These are phyloP conservation scores for Boletus edulis DNA, from an alignment of 768 basidiomycete genomes.

Conservation along the genomic window DNA sequence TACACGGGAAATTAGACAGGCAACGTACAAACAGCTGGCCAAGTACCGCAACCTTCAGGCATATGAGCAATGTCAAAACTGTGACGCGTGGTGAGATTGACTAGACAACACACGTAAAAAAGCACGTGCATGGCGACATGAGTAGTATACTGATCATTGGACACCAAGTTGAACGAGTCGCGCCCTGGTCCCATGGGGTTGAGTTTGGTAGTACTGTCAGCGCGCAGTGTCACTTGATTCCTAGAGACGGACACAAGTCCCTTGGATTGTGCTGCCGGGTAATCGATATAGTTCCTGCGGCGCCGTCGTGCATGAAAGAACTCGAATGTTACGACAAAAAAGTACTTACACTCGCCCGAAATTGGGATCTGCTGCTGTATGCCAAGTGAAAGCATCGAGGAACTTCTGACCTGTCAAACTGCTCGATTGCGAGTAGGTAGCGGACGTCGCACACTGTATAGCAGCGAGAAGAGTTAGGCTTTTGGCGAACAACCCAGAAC, in stretches of 20 bases:
- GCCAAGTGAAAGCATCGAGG: constrained; percentile 33
- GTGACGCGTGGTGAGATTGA: not conserved
- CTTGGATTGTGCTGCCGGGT: constrained; percentile 48
- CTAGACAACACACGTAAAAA: not conserved
- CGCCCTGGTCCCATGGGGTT: constrained; percentile 32
- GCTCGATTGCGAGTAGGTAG: constrained; percentile 46
- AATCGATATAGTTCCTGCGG: constrained; percentile 42
- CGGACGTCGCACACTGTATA: constrained; percentile 26
- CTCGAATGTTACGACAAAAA: not conserved
- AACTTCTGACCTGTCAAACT: constrained; percentile 50
- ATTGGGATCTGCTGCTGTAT: constrained; percentile 29
- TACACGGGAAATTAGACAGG: not conserved
- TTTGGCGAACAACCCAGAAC: not conserved
- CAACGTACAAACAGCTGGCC: constrained; percentile 37
- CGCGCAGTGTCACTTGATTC: constrained; percentile 35
- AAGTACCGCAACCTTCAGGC: constrained; percentile 40
- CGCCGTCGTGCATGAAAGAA: not conserved
- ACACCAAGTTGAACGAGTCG: constrained; percentile 34
- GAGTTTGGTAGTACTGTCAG: constrained; percentile 34
- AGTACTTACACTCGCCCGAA: constrained; percentile 26
- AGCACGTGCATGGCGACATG: constrained; percentile 33
- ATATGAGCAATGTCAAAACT: constrained; percentile 39
- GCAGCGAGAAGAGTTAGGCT: constrained; percentile 8
- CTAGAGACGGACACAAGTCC: constrained; percentile 58
- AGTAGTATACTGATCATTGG: constrained; percentile 30